Conservation (phyloP, 2,329 filamentous ascomycete species). For the Diaporthe ampelina region DNA sequence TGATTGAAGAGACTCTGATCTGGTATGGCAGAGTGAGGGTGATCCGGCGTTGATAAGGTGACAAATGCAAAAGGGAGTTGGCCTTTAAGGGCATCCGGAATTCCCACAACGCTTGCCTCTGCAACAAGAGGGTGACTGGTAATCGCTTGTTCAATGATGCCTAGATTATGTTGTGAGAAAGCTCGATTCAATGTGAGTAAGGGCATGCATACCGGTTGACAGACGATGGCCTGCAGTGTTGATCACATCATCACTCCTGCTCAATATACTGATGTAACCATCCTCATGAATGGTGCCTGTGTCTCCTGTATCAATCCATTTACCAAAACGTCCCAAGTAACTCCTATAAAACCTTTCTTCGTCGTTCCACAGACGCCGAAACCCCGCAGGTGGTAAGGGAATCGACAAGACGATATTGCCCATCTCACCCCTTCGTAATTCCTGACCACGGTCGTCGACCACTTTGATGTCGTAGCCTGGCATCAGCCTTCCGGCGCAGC, state of each 20-base stretch:
- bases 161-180: neutral
- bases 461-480: neutral
- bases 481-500: neutral
- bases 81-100: neutral
- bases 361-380: neutral
- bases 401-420: neutral
- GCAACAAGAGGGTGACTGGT: neutral
- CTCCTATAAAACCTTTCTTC: neutral
- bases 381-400: neutral
- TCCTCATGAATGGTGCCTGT: neutral
- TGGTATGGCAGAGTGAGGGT: neutral
- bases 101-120: neutral
- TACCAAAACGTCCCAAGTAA: neutral
- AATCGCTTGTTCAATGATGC: neutral
- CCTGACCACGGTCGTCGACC: neutral
- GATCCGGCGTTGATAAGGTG: neutral
- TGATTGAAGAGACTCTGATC: neutral
- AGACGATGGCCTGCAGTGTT: neutral
- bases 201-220: neutral
- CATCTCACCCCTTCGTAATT: neutral
- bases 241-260: conserved; percentile 2
- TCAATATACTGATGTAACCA: neutral
- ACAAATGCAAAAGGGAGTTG: neutral
- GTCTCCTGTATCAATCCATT: neutral
- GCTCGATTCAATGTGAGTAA: neutral